These are phyloP conservation scores for Pseudogymnoascus sp. DNA, from an alignment of 2,329 filamentous ascomycete species.

Conservation along the genomic window DNA sequence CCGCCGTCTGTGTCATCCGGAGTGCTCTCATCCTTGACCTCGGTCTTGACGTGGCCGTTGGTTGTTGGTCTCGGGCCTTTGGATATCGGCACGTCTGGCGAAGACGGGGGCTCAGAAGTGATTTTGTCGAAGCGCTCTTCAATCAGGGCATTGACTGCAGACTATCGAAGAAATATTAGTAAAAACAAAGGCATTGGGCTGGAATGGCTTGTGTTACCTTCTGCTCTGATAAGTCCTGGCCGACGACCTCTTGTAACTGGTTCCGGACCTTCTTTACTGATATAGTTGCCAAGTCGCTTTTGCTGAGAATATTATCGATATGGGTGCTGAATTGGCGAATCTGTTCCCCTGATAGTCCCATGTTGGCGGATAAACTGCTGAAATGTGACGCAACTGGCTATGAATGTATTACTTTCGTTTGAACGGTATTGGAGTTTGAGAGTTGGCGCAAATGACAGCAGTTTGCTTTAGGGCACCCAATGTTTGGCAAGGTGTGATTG, in stretches of 20 bases:
- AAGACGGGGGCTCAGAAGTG: slow-evolving; percentile 18
- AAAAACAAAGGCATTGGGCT: background rate
- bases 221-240: slow-evolving; percentile 31
- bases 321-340: slow-evolving; percentile 30
- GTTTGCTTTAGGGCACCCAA: background rate
- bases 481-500: background rate
- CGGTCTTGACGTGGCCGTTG: slow-evolving; percentile 20
- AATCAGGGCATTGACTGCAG: slow-evolving; percentile 46
- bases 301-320: slow-evolving; percentile 33
- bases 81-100: slow-evolving; percentile 1
- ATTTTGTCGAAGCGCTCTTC: slow-evolving; percentile 50
- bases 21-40: slow-evolving; percentile 20
- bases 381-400: background rate
- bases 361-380: background rate
- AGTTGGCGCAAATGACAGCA: background rate
- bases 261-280: slow-evolving; percentile 34
- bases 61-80: slow-evolving; percentile 15
- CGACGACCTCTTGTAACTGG: slow-evolving; percentile 26
- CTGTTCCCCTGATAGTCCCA: slow-evolving; percentile 21
- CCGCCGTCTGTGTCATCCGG: slow-evolving; percentile 19
- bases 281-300: slow-evolving; percentile 32
- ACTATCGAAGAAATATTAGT: slow-evolving; percentile 29
- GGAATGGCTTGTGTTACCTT: slow-evolving; percentile 26
- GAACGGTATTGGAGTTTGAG: background rate
- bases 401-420: background rate